Percentiles rank a stretch among this genome's conserved stretches.
Evolutionary conservation across 306 rosid species (phyloP).

Genomic region (Quercus wislizeni): DNA sequence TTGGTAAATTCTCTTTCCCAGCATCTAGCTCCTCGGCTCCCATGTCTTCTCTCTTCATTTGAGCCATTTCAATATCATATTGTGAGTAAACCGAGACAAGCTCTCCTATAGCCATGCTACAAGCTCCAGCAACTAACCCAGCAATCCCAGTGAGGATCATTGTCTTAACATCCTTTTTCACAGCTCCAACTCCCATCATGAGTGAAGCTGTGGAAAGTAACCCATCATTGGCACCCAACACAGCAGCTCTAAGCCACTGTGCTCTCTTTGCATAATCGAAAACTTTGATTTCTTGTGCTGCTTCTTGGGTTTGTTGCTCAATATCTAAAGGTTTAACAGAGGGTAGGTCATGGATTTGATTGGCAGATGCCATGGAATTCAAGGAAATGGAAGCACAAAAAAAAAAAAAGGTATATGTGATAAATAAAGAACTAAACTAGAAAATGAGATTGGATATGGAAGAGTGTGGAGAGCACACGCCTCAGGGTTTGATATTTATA

Average conservation of each 20-base stretch:
- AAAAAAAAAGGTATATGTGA: not conserved
- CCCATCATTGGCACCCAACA: constrained; percentile 45
- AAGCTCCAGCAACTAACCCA: constrained; percentile 35
- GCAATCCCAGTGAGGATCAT: constrained; percentile 42
- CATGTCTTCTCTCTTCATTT: constrained; percentile 23
- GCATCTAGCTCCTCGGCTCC: not conserved
- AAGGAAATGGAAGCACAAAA: not conserved
- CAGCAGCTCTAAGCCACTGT: constrained; percentile 42
- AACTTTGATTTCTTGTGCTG: not conserved
- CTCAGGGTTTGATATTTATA: constrained; percentile 19
- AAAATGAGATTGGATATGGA: not conserved
- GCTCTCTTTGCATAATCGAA: constrained; percentile 38
- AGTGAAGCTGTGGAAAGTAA: constrained; percentile 40
- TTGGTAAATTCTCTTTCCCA: constrained; percentile 24
- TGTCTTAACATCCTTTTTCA: constrained; percentile 25
- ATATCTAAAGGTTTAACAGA: not conserved
- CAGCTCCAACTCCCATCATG: constrained; percentile 48
- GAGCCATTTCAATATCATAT: constrained; percentile 37
- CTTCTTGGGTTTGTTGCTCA: not conserved
- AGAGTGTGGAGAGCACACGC: constrained; percentile 51
- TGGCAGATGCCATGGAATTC: constrained; percentile 9
- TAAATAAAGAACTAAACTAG: not conserved
- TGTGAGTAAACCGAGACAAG: constrained; percentile 41
- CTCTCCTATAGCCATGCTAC: constrained; percentile 51
- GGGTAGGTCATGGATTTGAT: not conserved